phyloP scores from a whole-genome alignment of 2,329 filamentous ascomycete species.

The Aspergillus eucalypticola region DNA sequence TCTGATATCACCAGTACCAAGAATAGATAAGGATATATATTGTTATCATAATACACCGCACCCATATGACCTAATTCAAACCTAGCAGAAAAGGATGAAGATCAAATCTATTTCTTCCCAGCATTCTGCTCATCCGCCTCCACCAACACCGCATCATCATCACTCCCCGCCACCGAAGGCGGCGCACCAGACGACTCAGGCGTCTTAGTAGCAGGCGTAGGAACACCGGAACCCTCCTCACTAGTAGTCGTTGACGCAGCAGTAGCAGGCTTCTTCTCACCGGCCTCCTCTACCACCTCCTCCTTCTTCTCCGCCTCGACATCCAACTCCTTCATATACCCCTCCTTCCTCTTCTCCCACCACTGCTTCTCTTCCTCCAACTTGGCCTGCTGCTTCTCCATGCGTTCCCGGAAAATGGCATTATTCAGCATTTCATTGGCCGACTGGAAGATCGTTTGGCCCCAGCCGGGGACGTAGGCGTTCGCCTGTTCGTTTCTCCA shows the following conservation, averaged over 20 bases:
- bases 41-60: background rate
- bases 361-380: conserved; percentile 75
- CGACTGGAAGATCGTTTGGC: conserved; percentile 92
- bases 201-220: conserved; percentile 20
- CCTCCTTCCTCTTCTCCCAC: conserved; percentile 84
- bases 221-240: conserved; percentile 15
- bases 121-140: conserved; percentile 57
- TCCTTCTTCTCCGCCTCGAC: conserved; percentile 17
- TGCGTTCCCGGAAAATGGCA: conserved; percentile 69
- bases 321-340: conserved; percentile 81
- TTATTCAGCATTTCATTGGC: conserved; percentile 96
- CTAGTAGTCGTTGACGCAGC: conserved; percentile 1
- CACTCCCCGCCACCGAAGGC: conserved; percentile 52
- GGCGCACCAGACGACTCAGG: conserved; percentile 27
- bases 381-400: conserved; percentile 73
- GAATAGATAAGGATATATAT: background rate
- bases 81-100: background rate
- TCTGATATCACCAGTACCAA: too few relatives aligned
- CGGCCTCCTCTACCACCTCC: conserved; percentile 13
- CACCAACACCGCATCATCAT: conserved; percentile 77
- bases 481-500: conserved; percentile 66
- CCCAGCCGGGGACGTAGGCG: conserved; percentile 84
- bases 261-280: conserved; percentile 1
- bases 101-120: conserved; percentile 42
- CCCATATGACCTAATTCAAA: background rate